Evolutionary conservation across 768 basidiomycete species (phyloP).

Genomic region (Tricholoma saponaceum): DNA sequence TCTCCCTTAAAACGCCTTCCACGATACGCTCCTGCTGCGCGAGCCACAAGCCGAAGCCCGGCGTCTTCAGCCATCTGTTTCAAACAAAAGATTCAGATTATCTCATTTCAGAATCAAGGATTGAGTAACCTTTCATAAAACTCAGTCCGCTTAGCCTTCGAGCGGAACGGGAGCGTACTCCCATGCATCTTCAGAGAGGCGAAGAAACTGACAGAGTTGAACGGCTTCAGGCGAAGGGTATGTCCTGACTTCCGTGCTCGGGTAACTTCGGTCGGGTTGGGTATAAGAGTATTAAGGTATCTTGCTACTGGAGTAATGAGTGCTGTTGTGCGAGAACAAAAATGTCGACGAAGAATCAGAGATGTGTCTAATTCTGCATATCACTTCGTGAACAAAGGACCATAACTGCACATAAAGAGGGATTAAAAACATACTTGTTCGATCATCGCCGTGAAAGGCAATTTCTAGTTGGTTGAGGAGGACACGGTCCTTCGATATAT

Average conservation of each 20-base stretch:
- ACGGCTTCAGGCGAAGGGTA: conserved; percentile 57
- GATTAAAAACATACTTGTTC: conserved; percentile 41
- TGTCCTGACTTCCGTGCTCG: conserved; percentile 26
- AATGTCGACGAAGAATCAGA: conserved; percentile 71
- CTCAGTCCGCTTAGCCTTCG: conserved; percentile 55
- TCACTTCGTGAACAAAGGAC: conserved; percentile 6
- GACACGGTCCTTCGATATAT: conserved; percentile 78
- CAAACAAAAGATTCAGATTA: neutral
- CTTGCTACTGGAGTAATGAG: conserved; percentile 87
- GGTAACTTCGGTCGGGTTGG: conserved; percentile 54
- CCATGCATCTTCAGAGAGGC: conserved; percentile 69
- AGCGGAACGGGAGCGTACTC: conserved; percentile 71
- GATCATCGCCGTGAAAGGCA: conserved; percentile 46
- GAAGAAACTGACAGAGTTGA: conserved; percentile 66
- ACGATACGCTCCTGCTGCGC: conserved; percentile 73
- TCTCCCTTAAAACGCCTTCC: conserved; percentile 44
- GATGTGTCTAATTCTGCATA: conserved; percentile 56
- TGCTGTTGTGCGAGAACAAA: conserved; percentile 79
- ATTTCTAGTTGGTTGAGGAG: conserved; percentile 72
- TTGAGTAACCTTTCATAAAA: conserved; percentile 59
- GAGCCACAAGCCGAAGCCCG: conserved; percentile 78
- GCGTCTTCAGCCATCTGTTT: conserved; percentile 60
- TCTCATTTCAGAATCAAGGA: neutral
- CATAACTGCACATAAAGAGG: neutral
- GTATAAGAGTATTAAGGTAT: conserved; percentile 86